Base-by-base conservation (phyloP, 2,329 filamentous ascomycete genomes). In the Gnomoniopsis smithogilvyi region DNA sequence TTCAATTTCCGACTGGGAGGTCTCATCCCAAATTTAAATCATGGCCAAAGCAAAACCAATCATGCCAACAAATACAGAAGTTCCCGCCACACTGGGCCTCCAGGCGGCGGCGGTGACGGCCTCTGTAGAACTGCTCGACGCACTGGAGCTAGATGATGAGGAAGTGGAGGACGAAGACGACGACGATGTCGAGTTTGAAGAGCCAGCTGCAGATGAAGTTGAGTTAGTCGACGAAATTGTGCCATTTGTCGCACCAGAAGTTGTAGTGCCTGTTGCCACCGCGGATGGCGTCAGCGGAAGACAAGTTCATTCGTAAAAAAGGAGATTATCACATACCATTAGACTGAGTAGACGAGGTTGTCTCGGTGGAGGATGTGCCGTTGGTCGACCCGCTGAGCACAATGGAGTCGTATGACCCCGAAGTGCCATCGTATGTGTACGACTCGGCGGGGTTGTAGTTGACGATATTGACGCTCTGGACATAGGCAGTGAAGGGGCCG, bases 371-470 rank as follows among this genome's bases (percentile, higher is more conserved):
- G 7, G 54, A 46, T 4, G 34, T 49, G 51, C 58, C 62, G 19
- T 36, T 43, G 38, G 36, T 51, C 33, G 57, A 22, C 33, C 60
- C 61, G 33, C 66, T 66, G 43, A 77, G 68, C 54, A 71, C 64
- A 66, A 80, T 80, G 69, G 75, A 78, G 56, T 72, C 41, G 67
- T 71, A 75, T 19, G 67, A 72, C 54, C 78, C 78, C 24, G 75
- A 71, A 36, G 70, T 70, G 61, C 77, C 76, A 12, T 69, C 66
- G 46, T 73, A 80, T 36, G 71, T 58, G 65, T 80, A 80, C 59
- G 75, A 68, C 64, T 69, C 70, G 41, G 77, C 75, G 19, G 69
- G 69, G 63, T 71, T 66, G 51, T 73, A 70, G 59, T 80, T 78
- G 50, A 70, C 66, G 58, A 80, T 72, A 34, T 67, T 73, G 58